phyloP scores from a whole-genome alignment of 805 yeast genomes.

The Candida orba region DNA sequence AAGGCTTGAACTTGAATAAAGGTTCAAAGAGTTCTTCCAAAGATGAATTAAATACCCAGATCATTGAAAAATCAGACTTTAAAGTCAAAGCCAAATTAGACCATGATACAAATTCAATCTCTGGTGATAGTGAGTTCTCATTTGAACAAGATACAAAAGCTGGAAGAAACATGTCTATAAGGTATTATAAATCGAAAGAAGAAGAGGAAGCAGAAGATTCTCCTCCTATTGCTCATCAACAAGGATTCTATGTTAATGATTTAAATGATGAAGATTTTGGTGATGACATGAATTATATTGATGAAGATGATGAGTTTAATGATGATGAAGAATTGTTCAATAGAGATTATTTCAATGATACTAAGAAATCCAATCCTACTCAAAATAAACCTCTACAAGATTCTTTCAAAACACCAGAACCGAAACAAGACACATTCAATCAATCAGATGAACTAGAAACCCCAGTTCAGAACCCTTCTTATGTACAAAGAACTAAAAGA shows the following conservation, averaged over 20 bases:
- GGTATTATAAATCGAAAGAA: slow-evolving; percentile 37
- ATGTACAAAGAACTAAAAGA: slow-evolving; percentile 4
- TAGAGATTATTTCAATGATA: slow-evolving; percentile 21
- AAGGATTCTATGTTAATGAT: slow-evolving; percentile 33
- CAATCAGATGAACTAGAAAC: neutral
- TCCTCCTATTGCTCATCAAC: slow-evolving; percentile 16
- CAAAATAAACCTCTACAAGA: neutral
- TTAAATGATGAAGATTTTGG: slow-evolving; percentile 34
- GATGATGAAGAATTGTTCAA: slow-evolving; percentile 28
- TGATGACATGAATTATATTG: slow-evolving; percentile 33
- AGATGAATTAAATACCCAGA: neutral
- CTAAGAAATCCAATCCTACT: slow-evolving; percentile 11
- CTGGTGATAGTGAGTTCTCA: slow-evolving; percentile 34
- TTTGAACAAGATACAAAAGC: slow-evolving; percentile 39
- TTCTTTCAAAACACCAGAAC: too few species aligned
- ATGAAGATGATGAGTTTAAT: slow-evolving; percentile 28
- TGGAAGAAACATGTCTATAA: slow-evolving; percentile 47
- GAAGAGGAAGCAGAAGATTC: slow-evolving; percentile 17
- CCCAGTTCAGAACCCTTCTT: neutral
- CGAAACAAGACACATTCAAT: neutral
- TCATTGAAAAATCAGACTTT: neutral
- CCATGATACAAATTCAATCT: slow-evolving; percentile 2
- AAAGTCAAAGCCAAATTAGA: neutral
- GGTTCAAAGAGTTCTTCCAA: neutral
- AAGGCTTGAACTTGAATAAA: neutral